Evolutionary conservation across 2,329 filamentous ascomycete species (phyloP), one percentile per base, ranked within the genome.

Genomic region (Xylariomycetidae sp.): DNA sequence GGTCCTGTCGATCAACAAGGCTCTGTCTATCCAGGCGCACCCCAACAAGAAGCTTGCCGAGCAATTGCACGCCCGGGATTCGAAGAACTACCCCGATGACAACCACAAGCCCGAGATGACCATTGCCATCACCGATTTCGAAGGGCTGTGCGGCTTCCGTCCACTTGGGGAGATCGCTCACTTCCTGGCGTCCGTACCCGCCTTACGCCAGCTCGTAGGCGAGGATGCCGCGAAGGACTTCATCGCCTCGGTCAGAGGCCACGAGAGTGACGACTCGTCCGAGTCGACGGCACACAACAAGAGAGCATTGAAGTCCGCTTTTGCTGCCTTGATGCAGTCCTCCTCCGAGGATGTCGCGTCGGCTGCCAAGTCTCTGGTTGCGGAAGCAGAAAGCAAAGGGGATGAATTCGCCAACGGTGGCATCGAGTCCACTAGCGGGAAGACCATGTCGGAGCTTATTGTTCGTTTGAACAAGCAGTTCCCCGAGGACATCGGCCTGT

Each of bases 101-200:
- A 98, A 98, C 67, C 92, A 98, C 72, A 98, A 98, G 67, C 92
- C 92, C 20, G 92, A 98, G 65, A 98, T 98, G 92, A 89, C 92
- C 42, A 95, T 98, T 59, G 92, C 92, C 42, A 82, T 98, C 52
- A 96, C 92, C 1, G 82, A 87, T 0, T 98, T 98, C 47, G 90
- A 96, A 57, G 92, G 92, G 1, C 75, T 98, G 20, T 98, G 92
- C 53, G 92, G 92, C 20, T 98, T 98, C 70, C 78, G 92, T 8
- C 92, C 92, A 0, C 68, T 95, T 15, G 69, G 65, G 5, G 89
- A 98, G 63, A 92, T 96, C 42, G 71, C 79, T 0, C 85, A 94
- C 58, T 96, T 96, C 59, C 41, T 67, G 7, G 48, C 54, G 1
- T 73, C 67, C 5, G 70, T 87, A 4, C 68, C 76, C 20, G 64